Percentiles rank a stretch among this genome's conserved stretches.
These are phyloP conservation scores for Spencermartinsiella ligniputridi DNA, from an alignment of 1,139 yeast species.

Conservation along the genomic window DNA sequence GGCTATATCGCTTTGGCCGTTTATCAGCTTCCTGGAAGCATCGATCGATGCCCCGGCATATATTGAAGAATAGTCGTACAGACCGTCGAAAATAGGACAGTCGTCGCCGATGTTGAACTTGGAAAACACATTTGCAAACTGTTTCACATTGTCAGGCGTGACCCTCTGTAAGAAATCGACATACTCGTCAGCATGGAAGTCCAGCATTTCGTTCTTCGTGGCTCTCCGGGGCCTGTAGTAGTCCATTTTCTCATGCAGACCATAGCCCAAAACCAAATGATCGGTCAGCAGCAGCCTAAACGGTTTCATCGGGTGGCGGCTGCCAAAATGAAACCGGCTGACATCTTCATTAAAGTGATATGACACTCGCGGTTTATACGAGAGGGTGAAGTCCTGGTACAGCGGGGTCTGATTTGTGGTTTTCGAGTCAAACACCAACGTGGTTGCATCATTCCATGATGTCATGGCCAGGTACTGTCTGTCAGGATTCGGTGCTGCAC, in stretches of 20 bases:
- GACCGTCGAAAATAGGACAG: constrained; percentile 95
- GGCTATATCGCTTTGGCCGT: constrained; percentile 89
- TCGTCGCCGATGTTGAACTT: constrained; percentile 95
- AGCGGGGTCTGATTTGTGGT: constrained; percentile 57
- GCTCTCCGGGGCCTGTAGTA: constrained; percentile 79
- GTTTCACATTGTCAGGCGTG: constrained; percentile 72
- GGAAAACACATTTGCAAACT: constrained; percentile 54
- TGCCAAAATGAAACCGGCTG: constrained; percentile 79
- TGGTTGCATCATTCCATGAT: constrained; percentile 17
- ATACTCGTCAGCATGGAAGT: constrained; percentile 87
- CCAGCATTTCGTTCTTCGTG: constrained; percentile 66
- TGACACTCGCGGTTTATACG: constrained; percentile 51
- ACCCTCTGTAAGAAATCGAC: constrained; percentile 70
- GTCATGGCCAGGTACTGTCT: too few relatives aligned
- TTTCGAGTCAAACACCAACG: constrained; percentile 47
- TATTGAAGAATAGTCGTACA: constrained; percentile 79
- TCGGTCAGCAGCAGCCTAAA: constrained; percentile 90
- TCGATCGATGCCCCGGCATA: constrained; percentile 93
- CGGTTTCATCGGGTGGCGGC: constrained; percentile 98
- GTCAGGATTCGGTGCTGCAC: too few relatives aligned
- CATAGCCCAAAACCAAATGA: constrained; percentile 80
- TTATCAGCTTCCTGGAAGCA: constrained; percentile 79
- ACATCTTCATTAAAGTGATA: constrained; percentile 87
- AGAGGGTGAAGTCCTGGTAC: constrained; percentile 40
- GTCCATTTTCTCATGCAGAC: constrained; percentile 86